Evolutionary conservation across 441 rosid genomes (phyloP), one percentile per base, ranked within the genome.

Genomic region (Corymbia calophylla): DNA sequence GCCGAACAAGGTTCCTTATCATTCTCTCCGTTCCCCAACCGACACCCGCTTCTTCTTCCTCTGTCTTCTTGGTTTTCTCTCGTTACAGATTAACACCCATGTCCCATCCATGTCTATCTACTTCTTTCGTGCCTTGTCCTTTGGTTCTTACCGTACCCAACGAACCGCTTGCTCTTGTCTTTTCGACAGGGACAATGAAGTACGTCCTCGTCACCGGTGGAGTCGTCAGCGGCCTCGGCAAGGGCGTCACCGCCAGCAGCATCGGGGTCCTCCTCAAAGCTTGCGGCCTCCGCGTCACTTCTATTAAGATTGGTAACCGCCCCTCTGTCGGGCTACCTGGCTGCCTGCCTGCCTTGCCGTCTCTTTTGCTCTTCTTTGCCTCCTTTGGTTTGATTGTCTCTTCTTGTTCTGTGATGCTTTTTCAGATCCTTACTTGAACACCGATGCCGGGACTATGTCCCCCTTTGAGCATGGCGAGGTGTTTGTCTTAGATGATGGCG

Each of bases 201-300:
- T 97, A 97, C 90, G 96, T 97, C 13, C 93, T 97, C 93, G 98
- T 97, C 39, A 97, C 98, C 5, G 99, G 99, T 89, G 99, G 99
- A 54, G 97, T 95, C 16, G 97, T 95, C 27, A 95, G 97, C 73
- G 97, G 97, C 39, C 94, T 95, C 81, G 97, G 97, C 14, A 95
- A 95, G 89, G 97, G 97, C 11, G 97, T 95, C 77, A 94, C 97
- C 49, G 97, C 97, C 25, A 95, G 97, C 88, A 95, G 97, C 92
- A 94, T 95, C 89, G 97, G 97, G 68, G 93, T 95, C 87, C 93
- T 95, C 62, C 96, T 95, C 88, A 93, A 94, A 92, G 95, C 97
- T 16, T 95, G 96, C 88, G 97, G 95, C 87, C 94, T 95, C 87
- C 95, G 97, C 86, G 97, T 97, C 51, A 96, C 99, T 93, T 96